Evolutionary conservation across 805 yeast genomes (phyloP), one percentile per base, ranked within the genome.

Genomic region (Kazachstania martiniae): DNA sequence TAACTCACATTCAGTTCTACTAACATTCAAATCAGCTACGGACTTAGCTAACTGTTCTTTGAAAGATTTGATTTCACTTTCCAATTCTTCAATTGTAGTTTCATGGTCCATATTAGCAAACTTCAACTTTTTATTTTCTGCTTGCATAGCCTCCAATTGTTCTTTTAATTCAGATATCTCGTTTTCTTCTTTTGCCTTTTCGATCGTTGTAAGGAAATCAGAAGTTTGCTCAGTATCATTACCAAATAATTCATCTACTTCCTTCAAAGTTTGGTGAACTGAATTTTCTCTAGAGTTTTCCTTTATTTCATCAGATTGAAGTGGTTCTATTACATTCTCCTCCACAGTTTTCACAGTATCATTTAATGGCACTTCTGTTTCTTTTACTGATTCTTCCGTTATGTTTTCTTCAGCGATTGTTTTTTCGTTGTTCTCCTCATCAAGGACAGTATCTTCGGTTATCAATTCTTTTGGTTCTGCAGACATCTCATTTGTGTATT

Each of bases 111-210:
- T 48, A 26, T 52, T 56, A 14, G 42, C 39, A 31, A 53, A 55
- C 31, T 59, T 58, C 4, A 60, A 42, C 8, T 44, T 48, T 24
- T 56, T 56, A 14, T 51, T 49, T 21, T 56, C 58, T 16, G 59
- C 49, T 16, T 59, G 59, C 9, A 59, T 38, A 3, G 47, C 43
- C 27, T 62, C 68, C 12, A 65, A 38, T 32, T 66, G 66, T 18
- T 47, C 38, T 27, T 65, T 65, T 3, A 69, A 46, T 5, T 43
- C 40, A 16, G 45, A 44, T 6, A 70, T 46, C n/a, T 49, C 42
- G 4, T 42, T 45, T 12, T 65, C 50, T 27, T 61, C 61, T 8
- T 56, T 43, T 33, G 59, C 52, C 18, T 61, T 49, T 19, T 51
- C 45, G 13, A 46, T 48, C 2, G 57, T 31, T 15, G 36, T 43